phyloP scores from a whole-genome alignment of 768 basidiomycete species.

The Suillus variegatus region DNA sequence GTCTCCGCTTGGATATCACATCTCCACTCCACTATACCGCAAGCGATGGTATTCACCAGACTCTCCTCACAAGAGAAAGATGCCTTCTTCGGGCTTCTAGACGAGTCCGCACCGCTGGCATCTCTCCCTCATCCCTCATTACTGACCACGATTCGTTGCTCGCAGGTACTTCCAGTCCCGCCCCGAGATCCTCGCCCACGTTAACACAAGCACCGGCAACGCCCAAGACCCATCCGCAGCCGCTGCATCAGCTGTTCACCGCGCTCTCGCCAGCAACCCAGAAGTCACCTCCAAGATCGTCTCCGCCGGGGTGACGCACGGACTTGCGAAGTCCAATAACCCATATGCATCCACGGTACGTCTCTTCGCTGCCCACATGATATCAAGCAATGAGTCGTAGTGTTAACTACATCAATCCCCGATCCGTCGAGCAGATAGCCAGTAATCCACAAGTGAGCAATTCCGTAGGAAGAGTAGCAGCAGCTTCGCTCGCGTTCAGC shows the following conservation, averaged over 20 bases:
- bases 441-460: constrained; percentile 41
- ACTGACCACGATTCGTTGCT: background rate
- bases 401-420: background rate
- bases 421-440: constrained; percentile 23
- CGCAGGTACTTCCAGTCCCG: constrained; percentile 73
- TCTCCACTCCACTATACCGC: background rate
- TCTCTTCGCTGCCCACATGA: background rate
- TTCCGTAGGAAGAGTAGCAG: constrained; percentile 57
- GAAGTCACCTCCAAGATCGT: constrained; percentile 41
- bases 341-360: constrained; percentile 40
- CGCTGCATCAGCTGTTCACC: constrained; percentile 45
- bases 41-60: constrained; percentile 69
- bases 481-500: constrained; percentile 50
- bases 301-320: constrained; percentile 43
- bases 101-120: constrained; percentile 53
- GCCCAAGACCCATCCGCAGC: constrained; percentile 20
- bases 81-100: constrained; percentile 78
- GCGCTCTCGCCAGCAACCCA: constrained; percentile 44
- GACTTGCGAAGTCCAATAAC: constrained; percentile 34
- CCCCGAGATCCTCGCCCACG: constrained; percentile 56
- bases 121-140: background rate
- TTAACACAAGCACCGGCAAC: background rate
- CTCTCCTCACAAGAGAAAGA: constrained; percentile 70
- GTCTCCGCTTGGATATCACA: background rate
- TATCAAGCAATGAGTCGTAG: background rate